Percentiles rank a stretch among this genome's conserved stretches.
Conservation (phyloP, 75 land plant genomes). For the Pseudotsuga menziesii region DNA sequence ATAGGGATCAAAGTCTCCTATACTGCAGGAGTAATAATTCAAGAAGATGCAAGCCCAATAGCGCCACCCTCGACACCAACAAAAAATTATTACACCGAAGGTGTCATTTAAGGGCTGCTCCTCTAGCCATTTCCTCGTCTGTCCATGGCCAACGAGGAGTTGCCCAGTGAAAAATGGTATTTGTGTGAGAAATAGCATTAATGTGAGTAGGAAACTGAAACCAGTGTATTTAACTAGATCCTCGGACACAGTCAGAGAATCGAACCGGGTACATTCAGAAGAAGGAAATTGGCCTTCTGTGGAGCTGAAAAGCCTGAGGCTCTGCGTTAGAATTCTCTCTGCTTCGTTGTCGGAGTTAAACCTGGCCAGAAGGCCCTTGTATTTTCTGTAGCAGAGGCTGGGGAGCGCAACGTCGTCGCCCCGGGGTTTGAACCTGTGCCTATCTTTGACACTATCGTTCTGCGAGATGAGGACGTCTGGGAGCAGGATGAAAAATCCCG, state of each 20-base stretch:
- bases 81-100: too few relatives aligned
- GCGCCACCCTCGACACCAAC: too few relatives aligned
- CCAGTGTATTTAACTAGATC: constrained; percentile 49
- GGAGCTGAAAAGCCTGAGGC: constrained; percentile 56
- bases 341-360: constrained; percentile 20
- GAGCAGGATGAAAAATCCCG: constrained; percentile 66
- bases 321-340: constrained; percentile 23
- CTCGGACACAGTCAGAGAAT: constrained; percentile 48
- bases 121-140: too few relatives aligned
- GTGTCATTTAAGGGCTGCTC: too few relatives aligned
- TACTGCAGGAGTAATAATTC: too few relatives aligned
- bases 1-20: too few relatives aligned
- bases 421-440: not conserved
- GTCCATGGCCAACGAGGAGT: too few relatives aligned
- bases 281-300: constrained; percentile 32
- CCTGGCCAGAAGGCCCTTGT: constrained; percentile 66
- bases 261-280: constrained; percentile 19
- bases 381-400: constrained; percentile 53
- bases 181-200: too few relatives aligned
- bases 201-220: too few relatives aligned
- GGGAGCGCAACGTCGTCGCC: constrained; percentile 31
- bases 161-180: too few relatives aligned
- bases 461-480: constrained; percentile 56
- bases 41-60: too few relatives aligned
- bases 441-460: too few relatives aligned